These are phyloP conservation scores for Kazachstania sp. DNA, from an alignment of 1,139 yeast genomes.

Conservation along the genomic window DNA sequence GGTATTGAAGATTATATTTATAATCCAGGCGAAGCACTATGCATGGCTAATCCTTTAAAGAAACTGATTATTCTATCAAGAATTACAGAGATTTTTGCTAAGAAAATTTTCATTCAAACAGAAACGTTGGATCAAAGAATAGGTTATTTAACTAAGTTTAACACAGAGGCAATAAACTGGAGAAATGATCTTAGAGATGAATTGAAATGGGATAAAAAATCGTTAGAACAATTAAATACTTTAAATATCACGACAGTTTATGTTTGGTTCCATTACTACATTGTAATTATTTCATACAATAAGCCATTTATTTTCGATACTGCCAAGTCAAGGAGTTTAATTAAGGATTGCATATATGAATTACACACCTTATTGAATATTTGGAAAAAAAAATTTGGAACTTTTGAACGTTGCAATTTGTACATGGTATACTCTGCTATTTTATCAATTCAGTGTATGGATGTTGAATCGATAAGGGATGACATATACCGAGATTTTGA, in stretches of 20 bases:
- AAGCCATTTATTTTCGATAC: conserved; percentile 41
- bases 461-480: conserved; percentile 16
- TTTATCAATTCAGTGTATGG: conserved; percentile 25
- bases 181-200: conserved; percentile 38
- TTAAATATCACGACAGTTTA: conserved; percentile 44
- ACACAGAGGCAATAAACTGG: conserved; percentile 43
- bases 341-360: conserved; percentile 28
- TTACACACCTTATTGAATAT: conserved; percentile 30
- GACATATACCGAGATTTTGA: conserved; percentile 13
- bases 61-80: conserved; percentile 45
- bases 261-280: conserved; percentile 48
- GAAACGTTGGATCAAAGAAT: conserved; percentile 19
- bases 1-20: conserved; percentile 39
- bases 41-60: conserved; percentile 38
- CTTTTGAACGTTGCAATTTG: conserved; percentile 20
- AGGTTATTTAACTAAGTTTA: conserved; percentile 34
- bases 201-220: conserved; percentile 39
- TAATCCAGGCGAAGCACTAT: conserved; percentile 25
- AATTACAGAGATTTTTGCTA: conserved; percentile 43
- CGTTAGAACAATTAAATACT: conserved; percentile 36
- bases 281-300: conserved; percentile 47
- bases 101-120: conserved; percentile 21
- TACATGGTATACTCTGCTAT: conserved; percentile 28
- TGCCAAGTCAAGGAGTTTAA: conserved; percentile 16
- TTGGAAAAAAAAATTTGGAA: conserved; percentile 29